A percentile compares a stretch with the other conserved stretches of the same genome.
phyloP scores from a whole-genome alignment of 129 eudicot species.

The Ambrosia trifida region DNA sequence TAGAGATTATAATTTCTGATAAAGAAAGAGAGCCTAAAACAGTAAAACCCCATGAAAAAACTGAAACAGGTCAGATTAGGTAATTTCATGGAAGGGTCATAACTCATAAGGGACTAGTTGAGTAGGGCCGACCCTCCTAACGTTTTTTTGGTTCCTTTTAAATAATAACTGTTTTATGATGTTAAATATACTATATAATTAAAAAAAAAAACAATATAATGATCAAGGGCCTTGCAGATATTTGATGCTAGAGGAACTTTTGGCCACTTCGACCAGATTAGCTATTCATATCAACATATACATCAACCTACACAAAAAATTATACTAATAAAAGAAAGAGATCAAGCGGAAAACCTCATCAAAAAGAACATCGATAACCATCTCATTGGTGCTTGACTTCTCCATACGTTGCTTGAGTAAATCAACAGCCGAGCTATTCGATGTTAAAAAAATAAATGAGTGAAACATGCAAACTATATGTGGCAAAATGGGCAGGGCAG shows the following conservation, averaged over 20 bases:
- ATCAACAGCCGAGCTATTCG: slow-evolving; percentile 61
- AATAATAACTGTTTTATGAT: background rate
- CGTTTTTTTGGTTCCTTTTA: background rate
- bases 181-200: background rate
- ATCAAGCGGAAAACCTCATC: slow-evolving; percentile 65
- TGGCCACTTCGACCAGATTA: background rate
- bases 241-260: background rate
- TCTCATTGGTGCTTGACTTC: slow-evolving; percentile 43
- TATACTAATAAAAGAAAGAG: slow-evolving; percentile 12
- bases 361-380: slow-evolving; percentile 54
- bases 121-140: background rate
- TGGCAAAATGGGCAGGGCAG: background rate
- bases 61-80: background rate
- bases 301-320: background rate
- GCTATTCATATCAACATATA: background rate
- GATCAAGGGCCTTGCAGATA: background rate
- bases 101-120: background rate
- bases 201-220: background rate
- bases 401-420: slow-evolving; percentile 75
- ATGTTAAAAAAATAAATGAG: slow-evolving; percentile 18
- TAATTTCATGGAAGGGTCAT: background rate
- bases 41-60: too few relatives aligned
- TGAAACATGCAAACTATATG: background rate
- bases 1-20: too few relatives aligned
- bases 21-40: slow-evolving; percentile 2